A percentile compares a stretch with the other conserved stretches of the same genome.
Evolutionary conservation across 2,329 filamentous ascomycete species (phyloP).

Genomic region (Cadophora luteo-olivacea): DNA sequence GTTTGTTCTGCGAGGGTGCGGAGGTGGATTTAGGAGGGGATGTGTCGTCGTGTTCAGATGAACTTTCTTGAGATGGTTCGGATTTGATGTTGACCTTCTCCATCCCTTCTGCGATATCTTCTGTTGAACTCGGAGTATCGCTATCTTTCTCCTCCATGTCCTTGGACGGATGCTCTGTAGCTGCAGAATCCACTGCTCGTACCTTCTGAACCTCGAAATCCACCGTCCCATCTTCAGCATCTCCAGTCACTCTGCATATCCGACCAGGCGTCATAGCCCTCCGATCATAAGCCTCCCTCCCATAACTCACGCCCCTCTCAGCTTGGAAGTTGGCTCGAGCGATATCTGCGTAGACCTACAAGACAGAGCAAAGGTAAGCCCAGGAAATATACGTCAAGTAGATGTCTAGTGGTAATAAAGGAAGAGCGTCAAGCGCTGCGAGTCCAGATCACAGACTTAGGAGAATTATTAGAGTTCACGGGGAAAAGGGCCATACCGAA

Average conservation of each 20-base stretch:
- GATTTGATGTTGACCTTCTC: not conserved
- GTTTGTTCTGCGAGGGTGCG: slow-evolving; percentile 3
- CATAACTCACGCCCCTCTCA: slow-evolving; percentile 68
- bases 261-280: slow-evolving; percentile 68
- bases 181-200: slow-evolving; percentile 57
- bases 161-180: slow-evolving; percentile 60
- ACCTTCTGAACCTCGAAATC: slow-evolving; percentile 44
- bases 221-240: slow-evolving; percentile 21
- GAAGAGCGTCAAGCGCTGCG: not conserved
- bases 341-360: slow-evolving; percentile 47
- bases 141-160: slow-evolving; percentile 21
- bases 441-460: not conserved
- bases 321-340: slow-evolving; percentile 79
- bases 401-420: not conserved
- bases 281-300: slow-evolving; percentile 74
- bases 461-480: not conserved
- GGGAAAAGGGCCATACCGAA: slow-evolving; percentile 47
- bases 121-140: not conserved
- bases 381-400: too few relatives aligned
- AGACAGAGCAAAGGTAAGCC: not conserved
- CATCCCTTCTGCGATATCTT: slow-evolving; percentile 8
- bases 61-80: not conserved
- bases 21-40: not conserved
- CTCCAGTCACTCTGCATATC: slow-evolving; percentile 48
- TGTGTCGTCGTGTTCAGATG: not conserved